Evolutionary conservation across 768 basidiomycete species (phyloP).

Genomic region (Trametes maxima): DNA sequence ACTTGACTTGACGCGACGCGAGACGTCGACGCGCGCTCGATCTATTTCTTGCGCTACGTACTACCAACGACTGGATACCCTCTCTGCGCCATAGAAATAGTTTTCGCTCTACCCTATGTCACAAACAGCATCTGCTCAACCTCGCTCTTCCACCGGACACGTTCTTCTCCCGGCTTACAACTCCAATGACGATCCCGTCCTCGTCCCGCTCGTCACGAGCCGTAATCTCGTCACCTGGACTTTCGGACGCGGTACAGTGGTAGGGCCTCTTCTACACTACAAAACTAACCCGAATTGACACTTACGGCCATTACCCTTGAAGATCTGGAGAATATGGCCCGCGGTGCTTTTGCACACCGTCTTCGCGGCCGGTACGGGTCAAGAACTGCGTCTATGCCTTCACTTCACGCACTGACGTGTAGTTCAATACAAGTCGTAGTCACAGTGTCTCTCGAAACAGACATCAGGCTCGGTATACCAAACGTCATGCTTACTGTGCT

Average conservation of each 20-base stretch:
- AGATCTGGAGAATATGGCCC: slow-evolving; percentile 68
- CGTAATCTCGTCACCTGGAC: slow-evolving; percentile 37
- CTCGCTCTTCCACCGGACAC: slow-evolving; percentile 10
- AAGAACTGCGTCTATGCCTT: not conserved
- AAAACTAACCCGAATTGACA: not conserved
- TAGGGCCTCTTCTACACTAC: slow-evolving; percentile 23
- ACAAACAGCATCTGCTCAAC: not conserved
- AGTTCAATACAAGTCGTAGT: slow-evolving; percentile 41
- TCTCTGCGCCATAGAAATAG: not conserved
- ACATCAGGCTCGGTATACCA: slow-evolving; percentile 48
- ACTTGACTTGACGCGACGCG: no score
- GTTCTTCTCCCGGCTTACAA: slow-evolving; percentile 20
- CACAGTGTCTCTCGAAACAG: slow-evolving; percentile 43
- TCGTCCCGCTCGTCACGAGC: slow-evolving; percentile 24
- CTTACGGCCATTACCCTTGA: no score
- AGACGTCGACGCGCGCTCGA: no score
- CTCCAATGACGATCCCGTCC: slow-evolving; percentile 2
- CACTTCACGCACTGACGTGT: not conserved
- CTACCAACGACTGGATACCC: not conserved
- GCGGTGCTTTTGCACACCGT: slow-evolving; percentile 62
- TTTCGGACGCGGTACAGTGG: slow-evolving; percentile 48
- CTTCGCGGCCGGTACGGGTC: slow-evolving; percentile 50
- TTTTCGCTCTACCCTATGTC: not conserved
- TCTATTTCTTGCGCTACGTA: not conserved
- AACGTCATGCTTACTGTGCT: slow-evolving; percentile 63